Conservation (phyloP, 495 filamentous ascomycete species). For the Talaromyces adpressus region DNA sequence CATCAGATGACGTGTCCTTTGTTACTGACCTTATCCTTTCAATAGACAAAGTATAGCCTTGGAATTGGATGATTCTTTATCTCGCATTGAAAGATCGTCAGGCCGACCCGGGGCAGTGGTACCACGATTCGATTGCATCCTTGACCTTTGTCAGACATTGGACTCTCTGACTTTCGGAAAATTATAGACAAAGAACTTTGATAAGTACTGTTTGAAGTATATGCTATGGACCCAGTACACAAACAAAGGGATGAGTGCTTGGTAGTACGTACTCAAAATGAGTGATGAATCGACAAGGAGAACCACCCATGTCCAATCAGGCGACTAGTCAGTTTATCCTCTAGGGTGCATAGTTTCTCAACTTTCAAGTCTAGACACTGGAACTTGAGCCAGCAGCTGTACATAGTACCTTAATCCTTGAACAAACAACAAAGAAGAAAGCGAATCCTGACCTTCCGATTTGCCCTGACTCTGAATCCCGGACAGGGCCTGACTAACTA, state of each 20-base stretch:
- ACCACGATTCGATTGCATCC: not conserved
- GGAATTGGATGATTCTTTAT: not conserved
- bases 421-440: not conserved
- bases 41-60: not conserved
- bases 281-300: not conserved
- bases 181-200: not conserved
- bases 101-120: not conserved
- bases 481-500: not conserved
- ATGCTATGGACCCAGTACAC: not conserved
- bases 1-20: not conserved
- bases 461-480: not conserved
- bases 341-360: too few species aligned
- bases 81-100: not conserved
- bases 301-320: not conserved
- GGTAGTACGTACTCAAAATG: not conserved
- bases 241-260: not conserved
- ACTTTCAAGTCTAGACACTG: too few species aligned
- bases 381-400: not conserved
- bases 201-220: not conserved
- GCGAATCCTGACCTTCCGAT: not conserved
- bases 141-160: not conserved
- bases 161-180: not conserved
- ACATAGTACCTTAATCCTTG: not conserved
- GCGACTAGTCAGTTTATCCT: not conserved
- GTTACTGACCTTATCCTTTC: not conserved